Base-by-base conservation (phyloP, 176 grass and related monocot genomes). In the Otatea glauca region DNA sequence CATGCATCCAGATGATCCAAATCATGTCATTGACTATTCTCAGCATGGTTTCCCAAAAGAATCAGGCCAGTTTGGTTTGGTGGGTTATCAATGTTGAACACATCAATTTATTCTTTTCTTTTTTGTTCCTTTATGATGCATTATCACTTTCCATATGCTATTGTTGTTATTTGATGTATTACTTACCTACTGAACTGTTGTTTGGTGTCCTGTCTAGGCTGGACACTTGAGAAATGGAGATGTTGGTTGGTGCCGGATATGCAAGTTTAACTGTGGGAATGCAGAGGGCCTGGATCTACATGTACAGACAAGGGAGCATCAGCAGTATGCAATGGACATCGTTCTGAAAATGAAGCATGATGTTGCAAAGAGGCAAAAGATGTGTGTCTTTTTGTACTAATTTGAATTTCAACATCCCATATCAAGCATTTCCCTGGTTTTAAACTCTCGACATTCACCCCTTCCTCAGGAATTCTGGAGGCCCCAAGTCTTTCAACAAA, bases 281-380 rank as follows among this genome's bases (percentile, higher is more conserved):
- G 88, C 78, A 64, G 96, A 99, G 64, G 90, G 83, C 58, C 86
- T 99, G 64, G 88, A 95, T 81, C 13, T 90, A 72, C 96, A 99
- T 89, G 90, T 89, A 84, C 91, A 96, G 55, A 92, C 89, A 68
- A 94, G 90, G 81, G 96, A 99, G 49, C 96, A 99, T 72, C 93
- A 99, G 79, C 92, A 92, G 47, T 92, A 67, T 80, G 83, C 96
- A 9, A 92, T 99, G 91, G 92, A 99, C 76, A 86, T 99, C 66
- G 59, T 99, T 80, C 77, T 99, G 47, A 82, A 86, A 85, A 96
- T 99, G 88, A 99, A 99, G 78, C 92, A 92, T 86, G 91, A 96
- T 60, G 84, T 85, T 70, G 79, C 66, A 71, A 96, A 86, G 75
- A 92, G 82, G 78, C 86, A 89, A 78, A 96, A 93, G 74, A 68